A percentile compares a stretch with the other conserved stretches of the same genome.
phyloP scores from a whole-genome alignment of 2,329 filamentous ascomycete genomes.

The Thielaviopsis musarum region DNA sequence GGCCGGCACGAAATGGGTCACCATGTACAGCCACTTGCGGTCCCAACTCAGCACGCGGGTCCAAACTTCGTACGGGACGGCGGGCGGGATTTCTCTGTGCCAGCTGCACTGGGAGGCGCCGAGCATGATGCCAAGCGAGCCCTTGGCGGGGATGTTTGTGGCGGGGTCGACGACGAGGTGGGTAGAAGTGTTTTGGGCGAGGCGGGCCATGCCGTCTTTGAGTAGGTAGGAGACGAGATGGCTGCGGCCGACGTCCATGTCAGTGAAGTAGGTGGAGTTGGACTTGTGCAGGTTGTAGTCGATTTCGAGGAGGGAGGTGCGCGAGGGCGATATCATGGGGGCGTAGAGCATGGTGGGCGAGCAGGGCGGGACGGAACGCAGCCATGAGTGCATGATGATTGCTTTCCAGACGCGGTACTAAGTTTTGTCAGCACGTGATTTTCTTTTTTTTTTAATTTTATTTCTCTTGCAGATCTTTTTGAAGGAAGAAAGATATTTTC shows the following conservation, averaged over 20 bases:
- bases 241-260: conserved; percentile 69
- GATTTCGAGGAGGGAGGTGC: conserved; percentile 56
- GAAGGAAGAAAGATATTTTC: neutral
- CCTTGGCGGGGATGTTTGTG: conserved; percentile 31
- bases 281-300: conserved; percentile 79
- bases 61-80: conserved; percentile 57
- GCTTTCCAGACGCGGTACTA: conserved; percentile 43
- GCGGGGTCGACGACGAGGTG: conserved; percentile 33
- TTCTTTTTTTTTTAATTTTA: too few relatives aligned
- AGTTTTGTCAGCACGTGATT: neutral
- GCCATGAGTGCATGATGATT: conserved; percentile 35
- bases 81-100: conserved; percentile 54
- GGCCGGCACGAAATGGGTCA: conserved; percentile 55
- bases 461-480: too few relatives aligned
- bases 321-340: conserved; percentile 48
- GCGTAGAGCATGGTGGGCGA: conserved; percentile 53
- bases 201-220: conserved; percentile 36
- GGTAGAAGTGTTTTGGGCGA: conserved; percentile 31
- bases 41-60: conserved; percentile 57
- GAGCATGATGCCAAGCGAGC: conserved; percentile 45
- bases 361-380: conserved; percentile 31
- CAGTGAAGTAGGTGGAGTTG: conserved; percentile 73
- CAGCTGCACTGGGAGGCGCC: conserved; percentile 61
- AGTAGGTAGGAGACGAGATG: conserved; percentile 59
- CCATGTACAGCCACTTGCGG: conserved; percentile 63